Percentiles rank a stretch among this genome's conserved stretches.
Conservation (phyloP, 2,329 filamentous ascomycete species). For the Beauveria caledonica region DNA sequence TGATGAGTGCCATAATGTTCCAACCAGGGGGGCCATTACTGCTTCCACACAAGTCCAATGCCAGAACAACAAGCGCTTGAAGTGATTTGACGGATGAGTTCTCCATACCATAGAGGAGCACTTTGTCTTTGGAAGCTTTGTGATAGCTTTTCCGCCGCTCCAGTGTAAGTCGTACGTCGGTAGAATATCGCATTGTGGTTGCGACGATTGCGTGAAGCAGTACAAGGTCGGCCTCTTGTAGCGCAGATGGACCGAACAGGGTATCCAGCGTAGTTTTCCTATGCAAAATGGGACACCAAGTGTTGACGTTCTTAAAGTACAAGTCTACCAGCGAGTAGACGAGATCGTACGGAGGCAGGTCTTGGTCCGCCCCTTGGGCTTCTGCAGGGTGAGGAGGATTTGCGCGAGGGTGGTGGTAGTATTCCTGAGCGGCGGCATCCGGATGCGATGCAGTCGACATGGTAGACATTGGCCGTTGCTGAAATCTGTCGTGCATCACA, state of each 20-base stretch:
- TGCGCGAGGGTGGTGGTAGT: slow-evolving; percentile 29
- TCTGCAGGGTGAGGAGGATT: slow-evolving; percentile 10
- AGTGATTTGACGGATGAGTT: slow-evolving; percentile 83
- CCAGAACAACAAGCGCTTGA: slow-evolving; percentile 79
- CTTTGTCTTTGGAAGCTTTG: slow-evolving; percentile 73
- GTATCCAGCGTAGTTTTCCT: slow-evolving; percentile 72
- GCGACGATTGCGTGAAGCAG: slow-evolving; percentile 83
- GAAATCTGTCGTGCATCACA: slow-evolving; percentile 41
- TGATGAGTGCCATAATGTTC: slow-evolving; percentile 86
- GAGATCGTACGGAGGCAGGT: slow-evolving; percentile 67
- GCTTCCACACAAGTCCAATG: slow-evolving; percentile 74
- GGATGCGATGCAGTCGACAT: slow-evolving; percentile 32
- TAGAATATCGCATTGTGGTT: slow-evolving; percentile 77
- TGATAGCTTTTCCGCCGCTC: slow-evolving; percentile 69
- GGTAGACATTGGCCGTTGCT: slow-evolving; percentile 33
- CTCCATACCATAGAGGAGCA: slow-evolving; percentile 79
- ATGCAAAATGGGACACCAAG: slow-evolving; percentile 86
- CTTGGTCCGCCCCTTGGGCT: slow-evolving; percentile 39
- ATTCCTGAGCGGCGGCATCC: slow-evolving; percentile 38
- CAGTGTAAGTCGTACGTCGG: slow-evolving; percentile 64
- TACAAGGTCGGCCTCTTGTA: slow-evolving; percentile 76
- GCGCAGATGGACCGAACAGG: slow-evolving; percentile 66
- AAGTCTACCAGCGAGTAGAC: slow-evolving; percentile 65
- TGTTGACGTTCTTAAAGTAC: slow-evolving; percentile 74
- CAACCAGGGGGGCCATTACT: slow-evolving; percentile 87